phyloP scores from a whole-genome alignment of 208 protist genomes.

The Wallacemonas sp. region DNA sequence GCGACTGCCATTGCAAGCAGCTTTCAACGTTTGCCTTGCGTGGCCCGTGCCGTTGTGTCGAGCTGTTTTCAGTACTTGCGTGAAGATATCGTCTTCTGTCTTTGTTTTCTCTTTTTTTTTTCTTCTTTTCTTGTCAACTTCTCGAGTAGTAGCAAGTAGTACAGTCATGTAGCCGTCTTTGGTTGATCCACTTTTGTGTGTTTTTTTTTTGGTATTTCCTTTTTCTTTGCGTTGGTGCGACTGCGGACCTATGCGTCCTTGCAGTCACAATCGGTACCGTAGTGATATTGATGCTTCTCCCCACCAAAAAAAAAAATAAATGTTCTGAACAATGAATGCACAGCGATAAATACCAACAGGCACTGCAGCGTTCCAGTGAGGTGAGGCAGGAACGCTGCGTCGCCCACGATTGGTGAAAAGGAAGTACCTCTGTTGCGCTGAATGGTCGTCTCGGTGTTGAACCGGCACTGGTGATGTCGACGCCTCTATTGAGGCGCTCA shows the following conservation, averaged over 20 bases:
- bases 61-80: not conserved
- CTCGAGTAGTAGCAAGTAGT: constrained; percentile 1
- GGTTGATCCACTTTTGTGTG: no score
- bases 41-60: not conserved
- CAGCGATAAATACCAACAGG: no score
- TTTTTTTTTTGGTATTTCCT: not conserved
- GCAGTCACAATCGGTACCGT: not conserved
- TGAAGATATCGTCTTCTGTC: not conserved
- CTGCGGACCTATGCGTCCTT: not conserved
- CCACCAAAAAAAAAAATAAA: not conserved
- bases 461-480: no score
- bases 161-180: no score
- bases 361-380: no score
- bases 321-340: no score
- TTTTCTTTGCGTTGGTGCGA: not conserved
- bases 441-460: no score
- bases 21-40: not conserved
- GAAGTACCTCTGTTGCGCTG: no score
- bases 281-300: not conserved
- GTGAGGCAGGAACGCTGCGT: no score
- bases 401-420: no score
- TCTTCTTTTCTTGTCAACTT: not conserved
- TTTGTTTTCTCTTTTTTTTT: not conserved
- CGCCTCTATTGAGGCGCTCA: no score
- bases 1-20: no score